Conservation (phyloP, 805 yeast species). For the Debaryomyces maramus region DNA sequence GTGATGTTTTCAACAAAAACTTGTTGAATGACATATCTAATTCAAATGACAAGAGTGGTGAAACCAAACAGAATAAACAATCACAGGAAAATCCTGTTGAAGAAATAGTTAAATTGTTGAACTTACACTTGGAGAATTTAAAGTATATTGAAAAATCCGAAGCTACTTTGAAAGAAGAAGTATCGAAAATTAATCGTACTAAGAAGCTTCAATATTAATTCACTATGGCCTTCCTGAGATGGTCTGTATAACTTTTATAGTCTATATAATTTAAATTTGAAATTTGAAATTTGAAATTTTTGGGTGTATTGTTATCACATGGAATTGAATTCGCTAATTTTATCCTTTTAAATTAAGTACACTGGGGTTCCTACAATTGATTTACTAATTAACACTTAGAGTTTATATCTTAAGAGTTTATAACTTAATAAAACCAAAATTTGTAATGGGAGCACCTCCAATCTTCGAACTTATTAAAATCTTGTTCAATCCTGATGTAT, state of each 20-base stretch:
- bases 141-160: constrained; percentile 83
- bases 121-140: constrained; percentile 85
- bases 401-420: no score
- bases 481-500: constrained; percentile 40
- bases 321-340: no score
- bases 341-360: no score
- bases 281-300: background rate
- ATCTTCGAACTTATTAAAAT: constrained; percentile 28
- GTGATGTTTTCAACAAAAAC: constrained; percentile 71
- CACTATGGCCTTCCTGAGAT: background rate
- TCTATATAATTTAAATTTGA: background rate
- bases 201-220: constrained; percentile 7
- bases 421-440: background rate
- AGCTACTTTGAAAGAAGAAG: constrained; percentile 61
- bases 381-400: no score
- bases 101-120: constrained; percentile 77
- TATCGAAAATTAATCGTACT: constrained; percentile 39
- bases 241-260: background rate
- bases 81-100: constrained; percentile 48
- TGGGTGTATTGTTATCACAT: background rate
- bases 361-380: no score
- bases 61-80: constrained; percentile 20
- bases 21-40: constrained; percentile 39
- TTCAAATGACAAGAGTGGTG: constrained; percentile 9
- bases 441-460: constrained; percentile 25